A percentile compares a stretch with the other conserved stretches of the same genome.
Conservation (phyloP, 345 rosid genomes). For the Microcos paniculata region DNA sequence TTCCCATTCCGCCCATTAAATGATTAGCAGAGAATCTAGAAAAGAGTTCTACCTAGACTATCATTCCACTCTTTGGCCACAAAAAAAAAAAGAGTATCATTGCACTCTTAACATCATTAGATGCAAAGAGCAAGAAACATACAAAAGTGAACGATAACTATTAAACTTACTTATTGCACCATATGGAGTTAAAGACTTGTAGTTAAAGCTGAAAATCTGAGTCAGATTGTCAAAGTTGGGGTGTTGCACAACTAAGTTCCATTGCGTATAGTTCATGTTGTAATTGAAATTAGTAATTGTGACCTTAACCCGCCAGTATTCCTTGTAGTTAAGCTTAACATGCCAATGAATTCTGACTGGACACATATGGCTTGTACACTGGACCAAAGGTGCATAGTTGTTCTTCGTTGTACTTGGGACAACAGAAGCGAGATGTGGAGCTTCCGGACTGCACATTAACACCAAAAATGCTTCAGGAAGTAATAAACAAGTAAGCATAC, state of each 20-base stretch:
- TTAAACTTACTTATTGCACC: slow-evolving; percentile 57
- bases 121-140: not conserved
- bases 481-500: not conserved
- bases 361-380: slow-evolving; percentile 91
- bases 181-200: slow-evolving; percentile 63
- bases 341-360: slow-evolving; percentile 95
- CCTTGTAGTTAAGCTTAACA: slow-evolving; percentile 71
- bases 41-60: slow-evolving; percentile 5
- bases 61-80: too few relatives aligned
- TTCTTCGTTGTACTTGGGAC: slow-evolving; percentile 43
- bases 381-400: slow-evolving; percentile 51
- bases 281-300: slow-evolving; percentile 82
- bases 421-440: slow-evolving; percentile 61
- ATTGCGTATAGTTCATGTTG: slow-evolving; percentile 70
- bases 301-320: slow-evolving; percentile 82
- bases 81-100: too few relatives aligned
- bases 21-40: not conserved
- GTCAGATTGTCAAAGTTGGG: slow-evolving; percentile 82
- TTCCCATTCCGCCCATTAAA: not conserved
- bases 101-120: too few relatives aligned
- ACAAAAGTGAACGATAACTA: not conserved
- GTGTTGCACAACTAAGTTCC: slow-evolving; percentile 85
- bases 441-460: slow-evolving; percentile 43
- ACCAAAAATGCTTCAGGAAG: slow-evolving; percentile 13
- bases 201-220: slow-evolving; percentile 67